These are phyloP conservation scores for Acanthamoeba comandoni DNA, from an alignment of 208 protist species.

Conservation along the genomic window DNA sequence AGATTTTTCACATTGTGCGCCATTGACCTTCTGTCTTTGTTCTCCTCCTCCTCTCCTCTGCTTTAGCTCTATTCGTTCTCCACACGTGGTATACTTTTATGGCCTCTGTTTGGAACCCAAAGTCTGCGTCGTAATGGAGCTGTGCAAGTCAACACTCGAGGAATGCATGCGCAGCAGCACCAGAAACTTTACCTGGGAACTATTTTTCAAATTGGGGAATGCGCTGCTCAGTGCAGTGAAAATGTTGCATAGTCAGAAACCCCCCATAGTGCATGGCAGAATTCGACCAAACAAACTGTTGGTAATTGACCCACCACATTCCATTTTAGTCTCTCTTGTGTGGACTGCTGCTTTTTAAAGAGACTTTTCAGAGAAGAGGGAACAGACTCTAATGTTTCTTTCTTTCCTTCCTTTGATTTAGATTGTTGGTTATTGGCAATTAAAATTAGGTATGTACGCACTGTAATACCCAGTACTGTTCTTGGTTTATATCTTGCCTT, in stretches of 20 bases:
- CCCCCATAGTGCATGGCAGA: not conserved
- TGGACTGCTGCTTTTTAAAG: not conserved
- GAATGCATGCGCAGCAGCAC: constrained; percentile 5
- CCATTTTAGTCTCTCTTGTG: not conserved
- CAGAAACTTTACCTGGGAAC: constrained; percentile 15
- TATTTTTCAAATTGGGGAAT: constrained; percentile 33
- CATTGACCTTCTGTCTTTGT: not conserved
- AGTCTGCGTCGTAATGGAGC: constrained; percentile 54
- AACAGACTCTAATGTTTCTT: too few species aligned
- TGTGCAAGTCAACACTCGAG: constrained; percentile 17
- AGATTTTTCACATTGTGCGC: not conserved
- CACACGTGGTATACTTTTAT: constrained; percentile 57
- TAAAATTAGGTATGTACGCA: not conserved
- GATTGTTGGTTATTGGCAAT: constrained; percentile 26
- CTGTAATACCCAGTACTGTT: too few species aligned
- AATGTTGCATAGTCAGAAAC: constrained; percentile 21
- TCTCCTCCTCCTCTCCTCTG: not conserved
- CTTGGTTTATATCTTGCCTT: too few species aligned
- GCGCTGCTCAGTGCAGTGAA: not conserved
- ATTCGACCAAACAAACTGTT: constrained; percentile 4
- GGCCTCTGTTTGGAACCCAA: constrained; percentile 46
- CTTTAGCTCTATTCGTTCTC: constrained; percentile 17
- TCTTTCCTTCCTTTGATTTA: not conserved
- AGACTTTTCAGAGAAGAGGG: too few species aligned
- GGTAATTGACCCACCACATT: not conserved